Evolutionary conservation across 2,329 filamentous ascomycete genomes (phyloP).

Genomic region (Scleromitrula shiraiana): DNA sequence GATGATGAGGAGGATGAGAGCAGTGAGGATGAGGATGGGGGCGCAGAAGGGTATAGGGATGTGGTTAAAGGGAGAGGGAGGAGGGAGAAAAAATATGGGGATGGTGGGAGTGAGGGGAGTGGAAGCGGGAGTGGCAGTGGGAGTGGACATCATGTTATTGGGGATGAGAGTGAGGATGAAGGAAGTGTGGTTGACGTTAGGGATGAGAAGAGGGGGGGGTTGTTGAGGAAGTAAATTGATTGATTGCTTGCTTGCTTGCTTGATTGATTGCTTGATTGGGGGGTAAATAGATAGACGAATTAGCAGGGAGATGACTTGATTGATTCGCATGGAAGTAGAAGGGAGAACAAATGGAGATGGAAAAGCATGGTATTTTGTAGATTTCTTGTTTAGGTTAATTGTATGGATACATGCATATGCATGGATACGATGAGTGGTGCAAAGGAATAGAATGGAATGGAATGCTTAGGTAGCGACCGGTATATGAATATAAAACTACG

Average conservation of each 20-base stretch:
- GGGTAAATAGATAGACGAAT: not conserved
- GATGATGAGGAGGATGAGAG: constrained; percentile 59
- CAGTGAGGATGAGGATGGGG: constrained; percentile 33
- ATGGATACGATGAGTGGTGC: not conserved
- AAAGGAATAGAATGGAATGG: no score
- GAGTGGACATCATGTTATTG: constrained; percentile 42
- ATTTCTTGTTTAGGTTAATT: not conserved
- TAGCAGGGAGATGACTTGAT: not conserved
- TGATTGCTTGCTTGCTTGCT: no score
- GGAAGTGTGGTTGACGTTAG: constrained; percentile 20
- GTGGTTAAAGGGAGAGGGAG: constrained; percentile 32
- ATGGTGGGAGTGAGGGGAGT: constrained; percentile 26
- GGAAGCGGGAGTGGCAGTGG: not conserved
- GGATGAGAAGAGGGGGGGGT: not conserved
- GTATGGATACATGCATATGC: not conserved
- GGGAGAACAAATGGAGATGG: not conserved
- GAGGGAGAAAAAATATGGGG: constrained; percentile 30
- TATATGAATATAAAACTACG: not conserved
- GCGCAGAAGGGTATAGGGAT: not conserved
- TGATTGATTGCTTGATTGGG: not conserved
- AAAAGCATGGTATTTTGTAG: not conserved
- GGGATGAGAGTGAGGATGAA: constrained; percentile 39
- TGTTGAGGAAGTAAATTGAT: constrained; percentile 9
- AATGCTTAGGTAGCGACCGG: no score
- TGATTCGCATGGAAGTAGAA: not conserved